Conservation (phyloP, 495 filamentous ascomycete species). For the Xylaria longipes region DNA sequence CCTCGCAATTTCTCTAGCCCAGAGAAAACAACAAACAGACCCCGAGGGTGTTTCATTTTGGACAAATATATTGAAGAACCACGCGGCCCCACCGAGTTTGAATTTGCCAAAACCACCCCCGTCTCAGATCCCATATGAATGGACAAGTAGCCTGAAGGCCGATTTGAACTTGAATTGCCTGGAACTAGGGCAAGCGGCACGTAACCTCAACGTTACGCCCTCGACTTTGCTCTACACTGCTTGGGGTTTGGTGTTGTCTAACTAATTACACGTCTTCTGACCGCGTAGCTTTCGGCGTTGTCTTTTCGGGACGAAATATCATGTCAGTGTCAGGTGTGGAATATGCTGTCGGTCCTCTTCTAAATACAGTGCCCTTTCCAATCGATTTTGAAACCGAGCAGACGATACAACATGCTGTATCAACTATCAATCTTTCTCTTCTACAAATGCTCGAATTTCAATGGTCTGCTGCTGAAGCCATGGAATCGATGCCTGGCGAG, state of each 20-base stretch:
- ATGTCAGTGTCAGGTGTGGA: neutral
- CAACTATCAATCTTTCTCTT: neutral
- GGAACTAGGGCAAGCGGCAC: neutral
- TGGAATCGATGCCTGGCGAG: neutral
- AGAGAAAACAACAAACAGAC: neutral
- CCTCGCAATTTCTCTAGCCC: neutral
- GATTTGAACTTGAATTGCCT: neutral
- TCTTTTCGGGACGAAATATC: neutral
- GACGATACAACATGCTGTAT: neutral
- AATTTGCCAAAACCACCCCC: neutral
- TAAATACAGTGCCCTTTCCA: neutral
- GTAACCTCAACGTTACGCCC: neutral
- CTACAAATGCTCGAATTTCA: neutral
- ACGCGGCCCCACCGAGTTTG: neutral
- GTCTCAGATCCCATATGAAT: neutral
- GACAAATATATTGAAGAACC: neutral
- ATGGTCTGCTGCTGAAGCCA: constrained; percentile 2
- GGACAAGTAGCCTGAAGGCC: neutral
- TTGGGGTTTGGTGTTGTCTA: neutral
- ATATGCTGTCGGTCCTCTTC: neutral
- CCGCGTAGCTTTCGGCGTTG: neutral
- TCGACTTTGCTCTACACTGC: neutral
- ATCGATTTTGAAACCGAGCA: neutral
- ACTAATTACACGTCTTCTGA: neutral
- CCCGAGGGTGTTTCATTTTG: neutral